Conservation (phyloP, 2,329 filamentous ascomycete genomes). For the Aspergillus tanneri region DNA sequence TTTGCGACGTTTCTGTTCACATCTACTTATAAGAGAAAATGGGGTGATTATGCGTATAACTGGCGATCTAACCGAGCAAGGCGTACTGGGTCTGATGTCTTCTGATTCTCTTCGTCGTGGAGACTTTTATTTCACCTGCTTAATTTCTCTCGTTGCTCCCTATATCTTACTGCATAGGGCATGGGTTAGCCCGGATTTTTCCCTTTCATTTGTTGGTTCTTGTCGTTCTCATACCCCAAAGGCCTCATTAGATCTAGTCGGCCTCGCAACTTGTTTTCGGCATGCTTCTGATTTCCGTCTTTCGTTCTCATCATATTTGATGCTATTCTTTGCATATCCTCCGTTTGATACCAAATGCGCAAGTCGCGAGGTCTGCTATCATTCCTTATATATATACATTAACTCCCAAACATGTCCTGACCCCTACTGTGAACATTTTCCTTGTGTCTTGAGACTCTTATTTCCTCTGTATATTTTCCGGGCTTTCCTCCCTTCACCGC, state of each 20-base stretch:
- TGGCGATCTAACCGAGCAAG: conserved; percentile 28
- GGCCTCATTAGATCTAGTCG: conserved; percentile 39
- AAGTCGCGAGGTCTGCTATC: conserved; percentile 31
- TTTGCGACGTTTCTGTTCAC: conserved; percentile 19
- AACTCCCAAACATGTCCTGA: conserved; percentile 6
- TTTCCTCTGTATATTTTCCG: conserved; percentile 10
- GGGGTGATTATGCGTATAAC: conserved; percentile 25
- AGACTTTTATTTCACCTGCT: conserved; percentile 22
- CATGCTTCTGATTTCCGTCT: conserved; percentile 25
- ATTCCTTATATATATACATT: conserved; percentile 25
- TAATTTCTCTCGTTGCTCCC: conserved; percentile 12
- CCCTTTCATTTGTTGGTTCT: conserved; percentile 24
- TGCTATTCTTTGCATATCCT: conserved; percentile 23
- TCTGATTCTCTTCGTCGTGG: conserved; percentile 19
- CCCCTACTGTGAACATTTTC: conserved; percentile 20
- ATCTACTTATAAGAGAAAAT: conserved; percentile 20
- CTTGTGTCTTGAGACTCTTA: conserved; percentile 23
- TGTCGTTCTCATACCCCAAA: conserved; percentile 41
- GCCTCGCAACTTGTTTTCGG: conserved; percentile 34
- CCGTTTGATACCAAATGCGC: conserved; percentile 34
- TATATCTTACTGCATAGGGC: conserved; percentile 21
- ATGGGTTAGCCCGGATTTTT: conserved; percentile 21
- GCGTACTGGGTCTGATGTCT: conserved; percentile 33
- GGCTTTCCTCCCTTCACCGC: conserved; percentile 10
- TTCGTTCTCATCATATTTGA: conserved; percentile 18